These are phyloP conservation scores for Cryptosporidium parvum DNA, from an alignment of 169 alveolate genomes.

Conservation along the genomic window DNA sequence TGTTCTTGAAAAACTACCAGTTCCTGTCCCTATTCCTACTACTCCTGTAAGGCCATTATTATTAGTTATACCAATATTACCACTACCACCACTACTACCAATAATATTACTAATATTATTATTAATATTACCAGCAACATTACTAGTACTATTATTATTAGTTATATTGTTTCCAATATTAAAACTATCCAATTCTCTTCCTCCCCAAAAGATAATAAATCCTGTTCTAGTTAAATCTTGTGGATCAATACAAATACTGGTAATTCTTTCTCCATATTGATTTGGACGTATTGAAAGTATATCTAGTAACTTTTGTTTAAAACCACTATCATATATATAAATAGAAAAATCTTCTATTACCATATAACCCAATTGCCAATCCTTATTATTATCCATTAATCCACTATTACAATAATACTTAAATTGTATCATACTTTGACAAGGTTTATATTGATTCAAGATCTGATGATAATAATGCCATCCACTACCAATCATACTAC, in stretches of 20 bases:
- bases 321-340: conserved; percentile 27
- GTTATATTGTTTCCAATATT: neutral
- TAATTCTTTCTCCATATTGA: conserved; percentile 35
- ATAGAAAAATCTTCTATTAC: conserved; percentile 43
- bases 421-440: conserved; percentile 6
- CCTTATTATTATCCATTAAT: conserved; percentile 1
- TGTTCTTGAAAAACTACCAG: neutral
- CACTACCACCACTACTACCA: neutral
- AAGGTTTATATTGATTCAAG: neutral
- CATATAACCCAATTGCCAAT: conserved; percentile 45
- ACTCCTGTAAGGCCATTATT: too few relatives aligned
- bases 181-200: conserved; percentile 43
- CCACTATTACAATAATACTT: conserved; percentile 15
- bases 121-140: neutral
- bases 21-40: neutral
- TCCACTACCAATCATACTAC: neutral
- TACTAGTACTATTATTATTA: neutral
- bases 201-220: conserved; percentile 73
- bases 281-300: conserved; percentile 42
- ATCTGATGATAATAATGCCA: neutral
- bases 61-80: too few relatives aligned
- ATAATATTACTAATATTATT: too few relatives aligned
- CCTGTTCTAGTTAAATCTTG: conserved; percentile 67
- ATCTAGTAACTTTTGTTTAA: conserved; percentile 30
- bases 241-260: conserved; percentile 68